Conservation (phyloP, 768 basidiomycete genomes). For the Macrolepiota fuliginosa region DNA sequence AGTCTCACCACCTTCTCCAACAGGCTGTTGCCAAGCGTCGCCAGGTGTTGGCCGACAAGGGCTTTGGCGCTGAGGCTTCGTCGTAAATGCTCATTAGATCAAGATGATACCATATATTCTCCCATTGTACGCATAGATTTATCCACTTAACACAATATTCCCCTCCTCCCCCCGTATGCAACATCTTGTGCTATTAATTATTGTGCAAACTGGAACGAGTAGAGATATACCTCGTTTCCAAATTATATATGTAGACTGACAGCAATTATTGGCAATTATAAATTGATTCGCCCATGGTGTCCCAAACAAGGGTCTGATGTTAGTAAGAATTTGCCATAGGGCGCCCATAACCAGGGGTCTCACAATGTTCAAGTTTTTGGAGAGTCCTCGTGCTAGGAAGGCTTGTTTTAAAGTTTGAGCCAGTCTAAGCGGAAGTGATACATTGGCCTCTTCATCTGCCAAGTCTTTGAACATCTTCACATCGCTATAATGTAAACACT, state of each 20-base stretch:
- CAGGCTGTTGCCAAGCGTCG: conserved; percentile 47
- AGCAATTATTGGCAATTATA: background rate
- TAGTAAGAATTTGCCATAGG: background rate
- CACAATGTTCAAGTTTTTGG: no score
- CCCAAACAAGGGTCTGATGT: background rate
- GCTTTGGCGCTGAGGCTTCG: conserved; percentile 4
- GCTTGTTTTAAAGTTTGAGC: no score
- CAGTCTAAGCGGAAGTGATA: background rate
- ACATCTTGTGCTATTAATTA: background rate
- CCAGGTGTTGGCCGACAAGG: conserved; percentile 30
- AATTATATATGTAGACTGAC: background rate
- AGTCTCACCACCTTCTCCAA: conserved; percentile 1
- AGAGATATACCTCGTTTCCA: background rate
- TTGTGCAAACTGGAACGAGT: background rate
- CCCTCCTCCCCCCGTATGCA: background rate
- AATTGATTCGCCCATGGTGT: background rate
- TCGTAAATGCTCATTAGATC: background rate
- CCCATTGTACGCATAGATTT: background rate
- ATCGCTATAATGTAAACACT: background rate
- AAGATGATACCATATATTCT: background rate
- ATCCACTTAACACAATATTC: background rate
- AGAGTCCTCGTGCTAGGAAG: no score
- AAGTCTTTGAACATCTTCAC: background rate
- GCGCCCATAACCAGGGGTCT: no score
- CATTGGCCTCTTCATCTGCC: background rate